Evolutionary conservation across 768 basidiomycete genomes (phyloP).

Genomic region (Suillus weaverae): DNA sequence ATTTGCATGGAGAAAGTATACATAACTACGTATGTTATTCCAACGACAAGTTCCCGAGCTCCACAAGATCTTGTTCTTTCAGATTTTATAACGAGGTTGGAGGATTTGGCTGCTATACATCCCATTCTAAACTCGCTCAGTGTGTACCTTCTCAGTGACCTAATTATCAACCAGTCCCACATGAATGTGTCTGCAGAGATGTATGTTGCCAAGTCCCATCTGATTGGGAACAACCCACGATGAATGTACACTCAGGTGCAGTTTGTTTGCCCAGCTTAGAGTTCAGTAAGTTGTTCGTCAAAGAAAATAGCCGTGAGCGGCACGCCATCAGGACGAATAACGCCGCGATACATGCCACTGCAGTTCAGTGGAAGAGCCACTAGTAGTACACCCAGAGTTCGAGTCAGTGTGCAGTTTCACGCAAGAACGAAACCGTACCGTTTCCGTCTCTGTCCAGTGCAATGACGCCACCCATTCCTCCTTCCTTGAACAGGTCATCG

Average conservation of each 20-base stretch:
- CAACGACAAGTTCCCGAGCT: too few relatives aligned
- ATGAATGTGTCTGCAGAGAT: neutral
- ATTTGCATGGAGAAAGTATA: rapidly evolving
- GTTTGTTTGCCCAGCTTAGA: constrained; percentile 7
- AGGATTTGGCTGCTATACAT: neutral
- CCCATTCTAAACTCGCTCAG: neutral
- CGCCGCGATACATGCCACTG: constrained; percentile 80
- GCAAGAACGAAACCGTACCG: constrained; percentile 39
- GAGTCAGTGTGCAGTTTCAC: neutral
- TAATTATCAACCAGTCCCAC: neutral
- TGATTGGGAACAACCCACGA: neutral
- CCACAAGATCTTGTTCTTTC: neutral
- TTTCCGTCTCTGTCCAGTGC: constrained; percentile 70
- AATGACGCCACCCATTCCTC: constrained; percentile 74
- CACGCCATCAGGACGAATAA: constrained; percentile 66
- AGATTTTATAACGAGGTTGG: too few relatives aligned
- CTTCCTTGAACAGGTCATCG: constrained; percentile 54
- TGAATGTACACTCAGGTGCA: neutral
- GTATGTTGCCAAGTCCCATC: neutral
- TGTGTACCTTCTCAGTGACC: neutral
- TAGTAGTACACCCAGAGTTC: constrained; percentile 24
- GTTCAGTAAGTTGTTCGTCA: constrained; percentile 52
- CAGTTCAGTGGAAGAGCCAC: constrained; percentile 77
- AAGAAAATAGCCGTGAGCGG: constrained; percentile 76
- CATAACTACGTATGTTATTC: neutral